Evolutionary conservation across 2,329 filamentous ascomycete species (phyloP).

Genomic region (Fusarium aywerte): DNA sequence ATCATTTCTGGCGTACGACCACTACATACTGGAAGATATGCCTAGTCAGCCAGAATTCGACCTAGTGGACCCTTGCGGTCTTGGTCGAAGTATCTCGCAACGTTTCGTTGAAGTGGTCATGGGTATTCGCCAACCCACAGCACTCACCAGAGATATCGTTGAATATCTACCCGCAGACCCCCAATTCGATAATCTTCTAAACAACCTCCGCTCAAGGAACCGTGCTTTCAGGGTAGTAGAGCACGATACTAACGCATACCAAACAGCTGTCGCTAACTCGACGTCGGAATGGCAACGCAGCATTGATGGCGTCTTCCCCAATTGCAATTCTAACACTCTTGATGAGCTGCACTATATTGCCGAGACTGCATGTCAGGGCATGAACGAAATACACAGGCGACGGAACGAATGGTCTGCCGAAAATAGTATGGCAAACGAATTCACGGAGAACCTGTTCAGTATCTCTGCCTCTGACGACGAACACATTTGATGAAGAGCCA

Average conservation of each 20-base stretch:
- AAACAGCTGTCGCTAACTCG: conserved; percentile 52
- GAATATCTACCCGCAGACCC: conserved; percentile 50
- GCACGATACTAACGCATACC: conserved; percentile 53
- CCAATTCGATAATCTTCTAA: conserved; percentile 42
- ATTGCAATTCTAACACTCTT: conserved; percentile 57
- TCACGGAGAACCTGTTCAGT: conserved; percentile 46
- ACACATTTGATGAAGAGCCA: conserved; percentile 15
- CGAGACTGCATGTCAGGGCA: conserved; percentile 56
- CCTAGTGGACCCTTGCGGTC: conserved; percentile 55
- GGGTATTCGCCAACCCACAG: conserved; percentile 54
- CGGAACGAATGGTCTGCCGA: conserved; percentile 47
- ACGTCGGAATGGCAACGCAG: conserved; percentile 57
- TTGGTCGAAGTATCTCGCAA: conserved; percentile 55
- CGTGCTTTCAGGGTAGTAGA: conserved; percentile 47
- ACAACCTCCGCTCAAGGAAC: conserved; percentile 43
- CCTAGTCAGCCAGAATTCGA: conserved; percentile 52
- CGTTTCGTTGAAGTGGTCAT: conserved; percentile 60
- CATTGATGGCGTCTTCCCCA: conserved; percentile 58
- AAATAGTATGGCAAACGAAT: conserved; percentile 48
- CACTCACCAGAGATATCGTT: conserved; percentile 49
- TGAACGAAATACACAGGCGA: conserved; percentile 56
- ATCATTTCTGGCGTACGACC: conserved; percentile 57
- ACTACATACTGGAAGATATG: conserved; percentile 51
- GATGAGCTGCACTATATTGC: conserved; percentile 58
- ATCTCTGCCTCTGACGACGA: conserved; percentile 28